Evolutionary conservation across 352 stramenopile species (phyloP).

Genomic region (Peronospora farinosa): DNA sequence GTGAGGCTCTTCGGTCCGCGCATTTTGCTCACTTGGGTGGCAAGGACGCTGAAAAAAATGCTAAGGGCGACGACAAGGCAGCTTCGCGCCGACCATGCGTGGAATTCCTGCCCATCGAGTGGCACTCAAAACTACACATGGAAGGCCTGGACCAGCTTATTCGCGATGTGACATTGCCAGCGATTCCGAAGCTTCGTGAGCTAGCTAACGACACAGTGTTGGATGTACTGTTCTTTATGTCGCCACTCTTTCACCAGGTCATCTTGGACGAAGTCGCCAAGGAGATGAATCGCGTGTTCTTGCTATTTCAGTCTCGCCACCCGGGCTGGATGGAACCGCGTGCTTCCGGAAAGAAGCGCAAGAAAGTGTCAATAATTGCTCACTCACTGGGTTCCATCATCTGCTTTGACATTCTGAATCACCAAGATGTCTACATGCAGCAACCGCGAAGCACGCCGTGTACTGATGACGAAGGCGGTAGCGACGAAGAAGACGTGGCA

Average conservation of each 20-base stretch:
- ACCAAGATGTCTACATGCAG: conserved; percentile 49
- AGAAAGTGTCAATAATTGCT: conserved; percentile 83
- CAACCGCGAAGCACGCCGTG: conserved; percentile 21
- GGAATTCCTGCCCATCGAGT: conserved; percentile 83
- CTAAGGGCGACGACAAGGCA: conserved; percentile 7
- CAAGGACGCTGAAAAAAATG: conserved; percentile 14
- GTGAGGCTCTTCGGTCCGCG: conserved; percentile 51
- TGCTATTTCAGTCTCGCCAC: conserved; percentile 63
- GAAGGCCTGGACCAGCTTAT: conserved; percentile 65
- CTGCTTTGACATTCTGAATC: conserved; percentile 87
- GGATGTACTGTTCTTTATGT: conserved; percentile 92
- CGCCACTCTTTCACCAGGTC: conserved; percentile 85
- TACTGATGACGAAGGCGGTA: conserved; percentile 34
- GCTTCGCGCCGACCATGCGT: conserved; percentile 29
- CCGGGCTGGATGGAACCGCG: conserved; percentile 34
- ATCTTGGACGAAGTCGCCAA: conserved; percentile 88
- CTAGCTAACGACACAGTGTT: conserved; percentile 91
- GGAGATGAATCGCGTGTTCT: conserved; percentile 88
- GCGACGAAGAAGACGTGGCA: conserved; percentile 29
- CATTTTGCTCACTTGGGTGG: conserved; percentile 56
- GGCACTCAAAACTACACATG: conserved; percentile 83
- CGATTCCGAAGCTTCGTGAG: conserved; percentile 88
- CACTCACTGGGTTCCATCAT: conserved; percentile 90
- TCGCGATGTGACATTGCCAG: conserved; percentile 65
- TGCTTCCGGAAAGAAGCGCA: conserved; percentile 23